Percentiles rank a stretch among this genome's conserved stretches.
phyloP scores from a whole-genome alignment of 2,329 filamentous ascomycete species.

The Pochonia chlamydosporia region DNA sequence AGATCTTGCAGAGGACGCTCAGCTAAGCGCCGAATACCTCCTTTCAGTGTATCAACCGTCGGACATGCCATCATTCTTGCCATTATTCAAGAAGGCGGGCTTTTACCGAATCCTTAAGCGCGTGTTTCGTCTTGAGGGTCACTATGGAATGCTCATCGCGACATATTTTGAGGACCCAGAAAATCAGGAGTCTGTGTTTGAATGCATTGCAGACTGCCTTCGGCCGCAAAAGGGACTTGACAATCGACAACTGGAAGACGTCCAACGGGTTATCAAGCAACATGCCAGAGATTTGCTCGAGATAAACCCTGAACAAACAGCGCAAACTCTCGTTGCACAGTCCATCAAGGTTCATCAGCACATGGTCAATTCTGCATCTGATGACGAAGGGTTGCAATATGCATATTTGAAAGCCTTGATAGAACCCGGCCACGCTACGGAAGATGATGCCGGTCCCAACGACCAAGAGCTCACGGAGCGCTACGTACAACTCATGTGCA shows the following conservation, averaged over 20 bases:
- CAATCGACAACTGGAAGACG: slow-evolving; percentile 65
- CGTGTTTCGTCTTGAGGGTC: slow-evolving; percentile 72
- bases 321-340: slow-evolving; percentile 56
- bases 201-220: slow-evolving; percentile 71
- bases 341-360: slow-evolving; percentile 60
- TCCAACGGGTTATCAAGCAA: slow-evolving; percentile 59
- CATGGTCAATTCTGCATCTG: slow-evolving; percentile 56
- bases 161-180: slow-evolving; percentile 82
- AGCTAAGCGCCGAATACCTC: slow-evolving; percentile 94
- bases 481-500: slow-evolving; percentile 89
- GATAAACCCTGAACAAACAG: slow-evolving; percentile 60
- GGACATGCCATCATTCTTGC: slow-evolving; percentile 69
- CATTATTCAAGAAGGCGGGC: slow-evolving; percentile 68
- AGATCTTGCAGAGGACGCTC: slow-evolving; percentile 84
- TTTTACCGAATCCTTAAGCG: slow-evolving; percentile 93
- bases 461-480: slow-evolving; percentile 66
- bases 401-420: slow-evolving; percentile 72
- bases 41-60: slow-evolving; percentile 90
- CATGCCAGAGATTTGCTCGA: slow-evolving; percentile 62
- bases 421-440: slow-evolving; percentile 46
- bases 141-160: slow-evolving; percentile 71
- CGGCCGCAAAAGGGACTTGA: slow-evolving; percentile 56
- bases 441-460: slow-evolving; percentile 25
- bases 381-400: slow-evolving; percentile 62
- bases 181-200: slow-evolving; percentile 70